These are phyloP conservation scores for Exidia glandulosa DNA, from an alignment of 768 basidiomycete species.

Conservation along the genomic window DNA sequence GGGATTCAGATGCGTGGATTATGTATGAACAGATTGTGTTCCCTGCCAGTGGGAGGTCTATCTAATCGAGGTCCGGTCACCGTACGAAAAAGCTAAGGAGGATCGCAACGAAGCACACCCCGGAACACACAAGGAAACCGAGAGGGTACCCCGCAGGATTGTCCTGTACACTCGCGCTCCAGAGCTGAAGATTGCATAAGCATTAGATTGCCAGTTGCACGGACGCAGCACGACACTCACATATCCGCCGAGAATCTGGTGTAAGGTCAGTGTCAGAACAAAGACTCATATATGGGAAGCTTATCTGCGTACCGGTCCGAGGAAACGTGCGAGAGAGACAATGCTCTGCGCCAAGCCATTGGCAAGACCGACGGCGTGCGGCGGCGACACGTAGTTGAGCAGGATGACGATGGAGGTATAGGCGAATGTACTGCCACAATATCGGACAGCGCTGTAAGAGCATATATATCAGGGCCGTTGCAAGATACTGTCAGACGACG, in stretches of 20 bases:
- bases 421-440: constrained; percentile 77
- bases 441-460: constrained; percentile 61
- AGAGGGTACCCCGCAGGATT: constrained; percentile 62
- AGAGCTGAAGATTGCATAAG: constrained; percentile 36
- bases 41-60: too few species aligned
- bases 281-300: constrained; percentile 4
- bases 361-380: constrained; percentile 76
- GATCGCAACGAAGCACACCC: constrained; percentile 48
- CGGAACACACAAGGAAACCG: constrained; percentile 60
- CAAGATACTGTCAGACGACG: constrained; percentile 19
- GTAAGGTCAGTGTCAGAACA: not conserved
- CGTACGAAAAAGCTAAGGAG: constrained; percentile 67
- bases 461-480: not conserved
- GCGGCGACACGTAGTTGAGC: constrained; percentile 88
- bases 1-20: too few species aligned
- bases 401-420: constrained; percentile 88
- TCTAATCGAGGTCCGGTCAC: too few species aligned
- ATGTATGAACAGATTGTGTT: too few species aligned
- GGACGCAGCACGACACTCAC: constrained; percentile 30
- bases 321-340: constrained; percentile 83
- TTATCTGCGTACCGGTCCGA: constrained; percentile 50
- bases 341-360: constrained; percentile 96
- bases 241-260: constrained; percentile 59
- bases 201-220: not conserved
- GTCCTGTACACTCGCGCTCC: constrained; percentile 60